Evolutionary conservation across 2,329 filamentous ascomycete species (phyloP), one percentile per base, ranked within the genome.

Genomic region (Ophiostoma sp.): DNA sequence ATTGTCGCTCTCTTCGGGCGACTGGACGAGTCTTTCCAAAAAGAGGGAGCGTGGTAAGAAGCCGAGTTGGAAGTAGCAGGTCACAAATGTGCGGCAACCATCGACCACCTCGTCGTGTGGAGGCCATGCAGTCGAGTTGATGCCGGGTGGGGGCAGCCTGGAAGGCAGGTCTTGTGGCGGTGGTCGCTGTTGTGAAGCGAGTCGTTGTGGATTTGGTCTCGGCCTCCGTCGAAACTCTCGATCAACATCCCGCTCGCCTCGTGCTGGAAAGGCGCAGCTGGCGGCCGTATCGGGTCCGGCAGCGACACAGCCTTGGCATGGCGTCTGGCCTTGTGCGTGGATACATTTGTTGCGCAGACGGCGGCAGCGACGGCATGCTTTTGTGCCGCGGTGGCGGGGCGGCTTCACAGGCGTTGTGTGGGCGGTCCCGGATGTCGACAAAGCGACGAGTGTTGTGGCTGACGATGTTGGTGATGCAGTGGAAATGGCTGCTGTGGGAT

Each of bases 21-120:
- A 82, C 5, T 82, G 82, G 39, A 80, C 81, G 17, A 89, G 80
- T 8, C 82, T 81, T 28, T 84, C 81, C 0, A 83, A 80, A 63
- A 89, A 88, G 71, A 84, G 80, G 33, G 85, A 81, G 79, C 88
- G 89, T 5, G 85, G 86, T 31, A 89, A 85, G 76, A 90, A 89
- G 22, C 88, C 86, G 6, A 89, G 83, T 78, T 89, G 88, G 75
- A 89, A 89, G 78, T 87, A 89, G 76, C 87, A 83, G 2, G 81
- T 81, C 1, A 84, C 87, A 76, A 89, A 88, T 22, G 82, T 83
- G 73, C 85, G 81, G 75, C 88, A 84, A 6, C 84, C 86, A 68
- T 88, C 86, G 42, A 88, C 81, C 59, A 88, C 82, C 59, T 86
- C 84, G 6, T 81, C 78, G n/a, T 87, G 77, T 0, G 85, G 84